Base-by-base conservation (phyloP, 2,329 filamentous ascomycete genomes). In the Aspergillus caelatus region DNA sequence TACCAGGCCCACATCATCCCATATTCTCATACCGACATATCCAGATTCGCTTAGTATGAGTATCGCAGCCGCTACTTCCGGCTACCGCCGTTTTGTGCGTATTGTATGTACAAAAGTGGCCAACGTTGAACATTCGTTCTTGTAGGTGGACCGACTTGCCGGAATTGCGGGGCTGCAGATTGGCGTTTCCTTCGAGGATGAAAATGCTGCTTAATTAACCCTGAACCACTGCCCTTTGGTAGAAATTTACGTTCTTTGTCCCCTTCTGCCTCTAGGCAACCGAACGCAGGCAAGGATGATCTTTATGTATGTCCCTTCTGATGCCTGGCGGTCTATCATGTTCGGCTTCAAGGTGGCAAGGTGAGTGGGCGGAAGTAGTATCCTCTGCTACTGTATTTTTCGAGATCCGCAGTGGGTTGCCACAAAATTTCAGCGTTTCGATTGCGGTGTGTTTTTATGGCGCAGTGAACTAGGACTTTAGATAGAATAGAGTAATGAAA, bases 341-440 rank as follows among this genome's bases (percentile, higher is more conserved):
- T 50, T 58, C 6, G 46, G 6, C 43, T 39, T 23, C 16, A 59
- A n/a, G 30, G 21, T 26, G n/a, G 23, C 57, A 43, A 60, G 30
- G 39, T 21, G 14, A 39, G 43, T 50, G 53, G 43, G 30, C 39
- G 23, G 39, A 41, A 52, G 48, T 45, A 58, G 23, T 58, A 46
- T 52, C 39, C 26, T 41, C 16, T 36, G 43, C 28, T 34, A 50
- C 59, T 39, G 53, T 50, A 52, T 53, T 57, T 52, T 48, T 36
- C 48, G 30, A 65, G 70, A 64, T 71, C 70, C 68, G 67, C 70
- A 62, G 70, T 71, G 70, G 67, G 58, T 46, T 68, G 61, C 56
- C 65, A 62, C 45, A 39, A 50, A 52, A 58, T 66, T 62, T 67
- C 62, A 60, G 48, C 41, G 58, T 57, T 57, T 65, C 66, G 64